A percentile compares a stretch with the other conserved stretches of the same genome.
Conservation (phyloP, 2,329 filamentous ascomycete genomes). For the Biscogniauxia mediterranea region DNA sequence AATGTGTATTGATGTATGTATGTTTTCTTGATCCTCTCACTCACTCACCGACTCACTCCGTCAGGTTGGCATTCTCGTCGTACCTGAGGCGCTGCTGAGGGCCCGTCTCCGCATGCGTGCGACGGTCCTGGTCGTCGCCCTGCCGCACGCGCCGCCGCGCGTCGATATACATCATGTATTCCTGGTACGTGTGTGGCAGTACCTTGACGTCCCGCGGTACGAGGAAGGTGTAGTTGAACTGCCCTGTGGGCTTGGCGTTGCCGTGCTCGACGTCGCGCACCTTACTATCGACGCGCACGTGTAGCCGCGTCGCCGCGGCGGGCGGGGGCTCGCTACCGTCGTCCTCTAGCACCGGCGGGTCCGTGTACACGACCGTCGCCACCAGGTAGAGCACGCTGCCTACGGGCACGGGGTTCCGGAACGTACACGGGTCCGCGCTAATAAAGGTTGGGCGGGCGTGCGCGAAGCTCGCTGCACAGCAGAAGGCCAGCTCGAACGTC, state of each 20-base stretch:
- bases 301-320: slow-evolving; percentile 49
- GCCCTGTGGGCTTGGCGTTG: slow-evolving; percentile 64
- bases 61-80: slow-evolving; percentile 20
- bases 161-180: slow-evolving; percentile 45
- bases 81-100: slow-evolving; percentile 9
- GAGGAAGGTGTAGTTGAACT: slow-evolving; percentile 68
- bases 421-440: slow-evolving; percentile 70
- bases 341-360: slow-evolving; percentile 48
- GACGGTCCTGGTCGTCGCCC: slow-evolving; percentile 30
- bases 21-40: slow-evolving; percentile 1
- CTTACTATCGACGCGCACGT: slow-evolving; percentile 70
- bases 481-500: slow-evolving; percentile 75
- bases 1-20: too few relatives aligned
- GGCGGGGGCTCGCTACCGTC: slow-evolving; percentile 46
- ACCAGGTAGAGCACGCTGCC: slow-evolving; percentile 74
- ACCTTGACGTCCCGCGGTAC: slow-evolving; percentile 39
- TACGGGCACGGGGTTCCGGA: slow-evolving; percentile 73
- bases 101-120: slow-evolving; percentile 13
- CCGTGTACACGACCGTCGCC: slow-evolving; percentile 69
- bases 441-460: slow-evolving; percentile 70
- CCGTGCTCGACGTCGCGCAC: slow-evolving; percentile 65
- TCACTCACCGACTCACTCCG: slow-evolving; percentile 19
- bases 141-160: slow-evolving; percentile 39
- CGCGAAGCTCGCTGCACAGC: slow-evolving; percentile 68
- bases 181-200: slow-evolving; percentile 39